Evolutionary conservation across 768 basidiomycete genomes (phyloP), one percentile per base, ranked within the genome.

Genomic region (Coprinellus micaceus): DNA sequence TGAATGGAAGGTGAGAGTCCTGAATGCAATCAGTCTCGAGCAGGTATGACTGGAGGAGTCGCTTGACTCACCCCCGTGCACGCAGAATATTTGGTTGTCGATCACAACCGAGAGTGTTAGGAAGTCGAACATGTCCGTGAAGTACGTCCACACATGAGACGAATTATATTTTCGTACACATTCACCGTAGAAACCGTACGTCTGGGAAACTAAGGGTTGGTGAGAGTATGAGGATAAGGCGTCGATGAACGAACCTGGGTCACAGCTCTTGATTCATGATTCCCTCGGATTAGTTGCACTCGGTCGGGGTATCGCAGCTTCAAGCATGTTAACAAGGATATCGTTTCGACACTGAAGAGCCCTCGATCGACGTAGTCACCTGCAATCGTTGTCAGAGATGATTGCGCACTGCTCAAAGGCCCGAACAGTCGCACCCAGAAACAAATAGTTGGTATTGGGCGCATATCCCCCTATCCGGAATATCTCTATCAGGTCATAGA

Each of bases 101-200:
- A 99, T 98, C 59, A 99, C 97, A 55, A 96, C 95, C 30, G 92
- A 94, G 55, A 99, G 78, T 11, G 97, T 98, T 63, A 99, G 74
- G 76, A 94, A 99, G 77, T 99, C 97, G 72, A 99, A 99, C 96
- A 99, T 97, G 74, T 99, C 97, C 58, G 97, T 99, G 67, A 99
- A 98, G 72, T 98, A 98, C 25, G 93, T 94, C 97, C 97, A 99
- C 30, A 98, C 96, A 64, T 90, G 88, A 29, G 94, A 86, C 2
- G 91, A 88, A 53, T 94, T 95, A 64, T 99, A 99, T 74, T 99
- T 99, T 40, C 95, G 83, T 21, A 96, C 86, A 66, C 97, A 98
- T 79, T 99, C 97, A 36, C 93, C 91, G 73, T 99, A 99, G 77
- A 99, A 99, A 12, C 97, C 97, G 67, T 98, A 99, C 22, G 94